Base-by-base conservation (phyloP, 83 land plant species). In the Picea abies region DNA sequence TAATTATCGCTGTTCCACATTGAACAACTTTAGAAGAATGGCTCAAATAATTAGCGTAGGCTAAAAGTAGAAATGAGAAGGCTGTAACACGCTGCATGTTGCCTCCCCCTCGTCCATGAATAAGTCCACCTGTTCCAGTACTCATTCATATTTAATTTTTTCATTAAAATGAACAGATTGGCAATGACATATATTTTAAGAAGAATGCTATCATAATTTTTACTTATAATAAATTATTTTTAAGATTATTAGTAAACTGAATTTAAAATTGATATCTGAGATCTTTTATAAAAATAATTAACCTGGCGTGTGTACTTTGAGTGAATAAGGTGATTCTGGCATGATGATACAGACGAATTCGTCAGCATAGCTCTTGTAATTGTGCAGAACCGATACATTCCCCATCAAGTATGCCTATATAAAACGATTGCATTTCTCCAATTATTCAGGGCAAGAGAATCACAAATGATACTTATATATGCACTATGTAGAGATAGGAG, bases 401-500 rank as follows among this genome's bases (percentile, higher is more conserved):
- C 90, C 90, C 61, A 86, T 84, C 61, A 91, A 29, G 20, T 80
- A 83, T 64, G 83, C 91, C 94, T 94, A 80, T 35, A 78, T 80
- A 82, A 64, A 7, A 62, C 96, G 96, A 96, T 26, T 94, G 71
- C 66, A 96, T 82, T 84, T 96, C 96, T 86, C 93, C 98, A 96
- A 93, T 63, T 20, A 25, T 60, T 62, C n/a, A 26, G 19, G 26
- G 35, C 5, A 35, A 63, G 35, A 37, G 19, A 20, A 15, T 58
- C 56, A 52, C 56, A 52, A 52, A 11, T 52, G 14, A 52, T 5
- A 6, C 5, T 44, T 5, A 44, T 44, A 5, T 5, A 44, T 44
- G 5, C 0, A 29, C 29, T 29, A 29, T 29, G 29, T 29, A 5
- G 6, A 41, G 5, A 41, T 41, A 6, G 44, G 44, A 41, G 5